These are phyloP conservation scores for Peribolospora kevripleyi DNA, from an alignment of 768 basidiomycete species.

Conservation along the genomic window DNA sequence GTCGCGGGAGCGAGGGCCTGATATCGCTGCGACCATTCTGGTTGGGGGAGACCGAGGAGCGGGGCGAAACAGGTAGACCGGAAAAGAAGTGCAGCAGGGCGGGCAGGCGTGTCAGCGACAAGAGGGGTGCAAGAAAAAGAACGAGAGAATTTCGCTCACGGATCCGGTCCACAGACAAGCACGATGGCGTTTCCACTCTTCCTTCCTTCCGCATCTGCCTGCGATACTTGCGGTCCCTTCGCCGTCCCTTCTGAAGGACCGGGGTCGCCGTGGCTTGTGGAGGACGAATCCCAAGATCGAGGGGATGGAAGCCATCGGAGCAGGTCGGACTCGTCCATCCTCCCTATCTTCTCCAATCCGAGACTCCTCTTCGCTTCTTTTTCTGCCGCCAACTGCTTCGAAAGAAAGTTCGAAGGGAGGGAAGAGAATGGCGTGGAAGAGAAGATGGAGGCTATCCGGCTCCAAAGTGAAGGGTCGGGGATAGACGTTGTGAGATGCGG, in stretches of 20 bases:
- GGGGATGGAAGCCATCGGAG: not conserved
- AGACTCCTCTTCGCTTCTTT: too few relatives aligned
- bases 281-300: not conserved
- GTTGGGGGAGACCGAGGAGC: not conserved
- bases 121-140: not conserved
- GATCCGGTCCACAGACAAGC: conserved; percentile 13
- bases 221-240: not conserved
- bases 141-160: not conserved
- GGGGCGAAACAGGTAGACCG: not conserved
- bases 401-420: not conserved
- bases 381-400: too few relatives aligned
- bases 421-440: not conserved
- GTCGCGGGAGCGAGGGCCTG: conserved; percentile 10
- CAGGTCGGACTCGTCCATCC: not conserved
- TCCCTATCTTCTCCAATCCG: conserved; percentile 1
- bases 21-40: conserved; percentile 11
- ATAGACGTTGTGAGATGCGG: too few relatives aligned
- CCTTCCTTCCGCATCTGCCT: not conserved
- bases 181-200: not conserved
- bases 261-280: not conserved
- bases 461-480: too few relatives aligned
- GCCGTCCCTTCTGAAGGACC: too few relatives aligned
- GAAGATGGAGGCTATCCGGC: not conserved
- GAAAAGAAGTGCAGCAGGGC: not conserved
- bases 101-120: not conserved